Base-by-base conservation (phyloP, 2,329 filamentous ascomycete species). In the Myriosclerotinia curreyana region DNA sequence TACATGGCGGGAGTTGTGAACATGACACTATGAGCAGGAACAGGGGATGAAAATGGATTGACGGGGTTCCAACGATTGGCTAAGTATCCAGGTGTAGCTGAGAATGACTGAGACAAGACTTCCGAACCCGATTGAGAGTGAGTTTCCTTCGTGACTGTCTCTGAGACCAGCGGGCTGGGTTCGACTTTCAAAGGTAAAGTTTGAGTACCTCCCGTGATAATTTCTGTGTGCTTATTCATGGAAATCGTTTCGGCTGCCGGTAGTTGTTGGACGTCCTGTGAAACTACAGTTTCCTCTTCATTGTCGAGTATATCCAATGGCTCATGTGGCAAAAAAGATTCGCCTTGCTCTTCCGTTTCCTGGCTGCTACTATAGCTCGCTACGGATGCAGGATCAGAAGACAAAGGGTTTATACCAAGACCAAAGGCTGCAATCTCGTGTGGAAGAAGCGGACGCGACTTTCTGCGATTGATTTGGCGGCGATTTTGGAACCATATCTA, bases 401-500 rank as follows among this genome's bases (percentile, higher is more conserved):
- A 74, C n/a, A 73, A 60, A 31, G 70, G 65, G 44, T 68, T 65
- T 66, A 74, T 72, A 53, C 83, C 79, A 73, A 83, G 81, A 72
- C 82, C 77, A 70, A 87, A 78, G 65, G 83, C 83, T 68, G 83
- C 86, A 62, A 94, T 83, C 75, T 95, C 91, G 75, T 92, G 87
- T 12, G 88, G 85, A 36, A 91, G 85, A 46, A 96, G 82, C 54
- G 93, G 92, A 70, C 91, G 89, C 63, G 91, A 92, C 79, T 94
- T 96, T 70, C 94, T 86, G 71, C 94, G 86, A 75, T 96, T 91
- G 77, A 96, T 96, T 76, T 98, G 94, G 69, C 94, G 85, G 73
- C 92, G 86, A 74, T 97, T 97, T 74, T 97, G 94, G 78, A 97
- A 97, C 94, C 94, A 98, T 71, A 97, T 96, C 94, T 97, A 44